Percentiles rank a stretch among this genome's conserved stretches.
Conservation (phyloP, 2,329 filamentous ascomycete genomes). For the Ophiostoma sp. region DNA sequence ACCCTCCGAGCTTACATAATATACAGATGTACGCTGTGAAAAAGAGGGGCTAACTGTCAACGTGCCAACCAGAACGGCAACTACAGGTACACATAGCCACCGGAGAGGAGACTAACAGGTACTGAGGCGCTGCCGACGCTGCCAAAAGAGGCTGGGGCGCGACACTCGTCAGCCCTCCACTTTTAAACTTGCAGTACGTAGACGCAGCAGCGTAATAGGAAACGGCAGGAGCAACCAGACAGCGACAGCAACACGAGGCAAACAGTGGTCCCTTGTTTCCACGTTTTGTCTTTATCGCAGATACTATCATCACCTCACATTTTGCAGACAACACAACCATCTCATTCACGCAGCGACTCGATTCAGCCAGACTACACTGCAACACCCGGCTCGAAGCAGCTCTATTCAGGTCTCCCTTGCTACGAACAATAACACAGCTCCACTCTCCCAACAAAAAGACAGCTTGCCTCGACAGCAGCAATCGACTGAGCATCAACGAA, state of each 20-base stretch:
- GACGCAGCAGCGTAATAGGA: background rate
- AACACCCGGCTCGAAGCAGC: background rate
- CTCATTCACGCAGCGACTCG: background rate
- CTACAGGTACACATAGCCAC: background rate
- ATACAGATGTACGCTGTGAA: background rate
- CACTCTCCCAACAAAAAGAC: constrained; percentile 7
- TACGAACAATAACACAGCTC: constrained; percentile 6
- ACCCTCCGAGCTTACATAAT: background rate
- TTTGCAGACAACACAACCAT: background rate
- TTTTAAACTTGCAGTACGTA: constrained; percentile 8
- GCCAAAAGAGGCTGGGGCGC: constrained; percentile 7
- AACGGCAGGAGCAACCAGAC: background rate
- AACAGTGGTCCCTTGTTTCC: background rate
- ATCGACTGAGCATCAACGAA: background rate
- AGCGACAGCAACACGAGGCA: constrained; percentile 3
- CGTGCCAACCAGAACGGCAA: constrained; percentile 9
- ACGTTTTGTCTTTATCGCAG: constrained; percentile 8
- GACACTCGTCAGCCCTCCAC: constrained; percentile 13
- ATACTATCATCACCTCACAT: background rate
- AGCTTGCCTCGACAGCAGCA: background rate
- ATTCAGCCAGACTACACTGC: background rate
- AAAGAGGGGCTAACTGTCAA: constrained; percentile 5
- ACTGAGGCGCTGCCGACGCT: background rate
- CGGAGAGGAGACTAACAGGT: no score
- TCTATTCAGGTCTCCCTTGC: constrained; percentile 5